phyloP scores from a whole-genome alignment of 768 basidiomycete species.

The Phylloporus sp. region DNA sequence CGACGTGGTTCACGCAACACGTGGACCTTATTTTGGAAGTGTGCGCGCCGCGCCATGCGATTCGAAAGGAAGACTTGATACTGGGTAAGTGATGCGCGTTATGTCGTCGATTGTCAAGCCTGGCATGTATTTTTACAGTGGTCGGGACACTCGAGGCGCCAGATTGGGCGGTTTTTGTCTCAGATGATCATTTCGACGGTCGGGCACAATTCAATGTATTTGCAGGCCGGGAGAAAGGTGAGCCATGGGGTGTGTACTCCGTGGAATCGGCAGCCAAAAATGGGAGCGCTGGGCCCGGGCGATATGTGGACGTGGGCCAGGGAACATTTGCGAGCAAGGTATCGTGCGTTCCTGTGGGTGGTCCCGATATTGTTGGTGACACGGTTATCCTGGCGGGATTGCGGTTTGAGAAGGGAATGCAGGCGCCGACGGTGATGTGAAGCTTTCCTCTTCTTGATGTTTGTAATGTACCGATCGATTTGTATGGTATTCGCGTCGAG shows the following conservation, averaged over 20 bases:
- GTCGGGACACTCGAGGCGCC: constrained; percentile 67
- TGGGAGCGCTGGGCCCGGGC: constrained; percentile 42
- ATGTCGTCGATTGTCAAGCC: not conserved
- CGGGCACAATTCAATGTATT: constrained; percentile 71
- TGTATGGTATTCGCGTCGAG: constrained; percentile 8
- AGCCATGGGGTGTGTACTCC: constrained; percentile 73
- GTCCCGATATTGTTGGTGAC: constrained; percentile 31
- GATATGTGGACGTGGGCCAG: constrained; percentile 38
- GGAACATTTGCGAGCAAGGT: constrained; percentile 48
- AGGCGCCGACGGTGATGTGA: constrained; percentile 50
- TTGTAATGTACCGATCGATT: constrained; percentile 9
- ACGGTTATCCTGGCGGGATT: constrained; percentile 60
- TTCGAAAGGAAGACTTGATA: constrained; percentile 56
- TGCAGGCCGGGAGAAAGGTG: constrained; percentile 41
- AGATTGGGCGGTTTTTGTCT: constrained; percentile 72
- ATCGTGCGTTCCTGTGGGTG: constrained; percentile 34
- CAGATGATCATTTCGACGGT: constrained; percentile 61
- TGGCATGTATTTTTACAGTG: constrained; percentile 32
- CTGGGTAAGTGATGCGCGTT: constrained; percentile 32
- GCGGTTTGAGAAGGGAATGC: constrained; percentile 58
- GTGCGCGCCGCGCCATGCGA: constrained; percentile 42
- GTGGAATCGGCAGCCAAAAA: constrained; percentile 45
- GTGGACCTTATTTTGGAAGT: constrained; percentile 56
- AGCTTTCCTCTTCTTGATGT: not conserved
- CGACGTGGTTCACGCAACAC: constrained; percentile 70